Evolutionary conservation across 2,329 filamentous ascomycete genomes (phyloP), one percentile per base, ranked within the genome.

Genomic region (Fusarium graminum): DNA sequence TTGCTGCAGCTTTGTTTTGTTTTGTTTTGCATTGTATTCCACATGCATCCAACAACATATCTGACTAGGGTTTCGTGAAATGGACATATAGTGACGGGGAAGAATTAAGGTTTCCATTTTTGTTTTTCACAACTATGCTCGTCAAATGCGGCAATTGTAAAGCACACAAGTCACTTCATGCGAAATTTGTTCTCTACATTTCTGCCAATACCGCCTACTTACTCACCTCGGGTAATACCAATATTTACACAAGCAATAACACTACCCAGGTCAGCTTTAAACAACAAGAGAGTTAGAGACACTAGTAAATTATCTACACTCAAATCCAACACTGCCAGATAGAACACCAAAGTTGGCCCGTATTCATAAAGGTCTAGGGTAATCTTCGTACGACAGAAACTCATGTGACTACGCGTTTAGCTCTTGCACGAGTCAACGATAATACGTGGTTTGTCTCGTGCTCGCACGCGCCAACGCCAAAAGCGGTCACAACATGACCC

Each of bases 371-470:
- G 5, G 19, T 63, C 6, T 34, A 63, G 52, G 60, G 60, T 63
- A 63, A 4, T 3, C 11, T 22, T 29, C 30, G 6, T 8, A 7
- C 5, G 29, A 8, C 14, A 9, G 1, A 19, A 16, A 53, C 45
- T 73, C 73, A 74, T 67, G 73, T 74, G 73, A 74, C 64, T 42
- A 42, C 73, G 73, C 65, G 73, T 68, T 34, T 25, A 57, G 34
- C 52, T 63, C 57, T 55, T 64, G 28, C 58, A 52, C 46, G 36
- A 61, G 54, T 58, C 52, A 60, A 63, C 39, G 49, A 58, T 29
- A 61, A 62, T 46, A 58, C 49, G 55, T 67, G 59, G 44, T 55
- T 44, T 45, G 52, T 55, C 40, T 58, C 39, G 52, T 29, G 25
- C 50, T 64, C 43, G 59, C 70, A 67, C 67, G 61, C 71, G 70